Evolutionary conservation across 345 rosid genomes (phyloP).

Genomic region (Moringa oleifera): DNA sequence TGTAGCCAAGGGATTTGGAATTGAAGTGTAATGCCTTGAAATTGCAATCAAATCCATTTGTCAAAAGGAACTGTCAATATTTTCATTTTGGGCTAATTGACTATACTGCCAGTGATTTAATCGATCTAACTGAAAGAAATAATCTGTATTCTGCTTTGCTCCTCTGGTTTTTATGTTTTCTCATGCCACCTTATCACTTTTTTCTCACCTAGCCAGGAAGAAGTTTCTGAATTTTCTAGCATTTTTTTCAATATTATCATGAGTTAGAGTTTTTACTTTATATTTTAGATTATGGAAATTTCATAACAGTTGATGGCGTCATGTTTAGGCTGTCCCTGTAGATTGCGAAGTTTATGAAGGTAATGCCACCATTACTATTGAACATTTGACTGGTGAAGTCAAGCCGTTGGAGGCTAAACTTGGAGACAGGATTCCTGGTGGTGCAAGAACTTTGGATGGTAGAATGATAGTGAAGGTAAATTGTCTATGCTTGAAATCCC

Average conservation of each 20-base stretch:
- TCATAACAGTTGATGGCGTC: constrained; percentile 12
- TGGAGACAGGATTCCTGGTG: constrained; percentile 91
- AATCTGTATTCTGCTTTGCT: not conserved
- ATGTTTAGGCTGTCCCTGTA: constrained; percentile 75
- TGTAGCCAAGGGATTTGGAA: too few species aligned
- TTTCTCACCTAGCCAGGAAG: too few species aligned
- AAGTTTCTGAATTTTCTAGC: too few species aligned
- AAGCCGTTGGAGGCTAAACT: constrained; percentile 83
- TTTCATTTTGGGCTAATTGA: not conserved
- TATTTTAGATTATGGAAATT: constrained; percentile 1
- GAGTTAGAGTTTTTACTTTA: not conserved
- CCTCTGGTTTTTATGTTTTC: not conserved
- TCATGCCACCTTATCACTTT: not conserved
- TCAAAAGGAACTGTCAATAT: too few species aligned
- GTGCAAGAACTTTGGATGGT: constrained; percentile 96
- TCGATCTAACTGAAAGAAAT: not conserved
- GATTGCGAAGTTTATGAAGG: constrained; percentile 93
- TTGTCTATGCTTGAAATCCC: too few species aligned
- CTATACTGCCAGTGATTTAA: not conserved
- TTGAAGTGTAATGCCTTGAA: too few species aligned
- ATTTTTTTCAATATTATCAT: not conserved
- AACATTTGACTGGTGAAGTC: constrained; percentile 95
- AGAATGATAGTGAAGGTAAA: constrained; percentile 86
- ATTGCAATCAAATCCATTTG: too few species aligned
- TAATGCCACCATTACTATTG: constrained; percentile 85